A percentile compares a stretch with the other conserved stretches of the same genome.
These are phyloP conservation scores for Barnettozyma sp. DNA, from an alignment of 805 yeast species.

Conservation along the genomic window DNA sequence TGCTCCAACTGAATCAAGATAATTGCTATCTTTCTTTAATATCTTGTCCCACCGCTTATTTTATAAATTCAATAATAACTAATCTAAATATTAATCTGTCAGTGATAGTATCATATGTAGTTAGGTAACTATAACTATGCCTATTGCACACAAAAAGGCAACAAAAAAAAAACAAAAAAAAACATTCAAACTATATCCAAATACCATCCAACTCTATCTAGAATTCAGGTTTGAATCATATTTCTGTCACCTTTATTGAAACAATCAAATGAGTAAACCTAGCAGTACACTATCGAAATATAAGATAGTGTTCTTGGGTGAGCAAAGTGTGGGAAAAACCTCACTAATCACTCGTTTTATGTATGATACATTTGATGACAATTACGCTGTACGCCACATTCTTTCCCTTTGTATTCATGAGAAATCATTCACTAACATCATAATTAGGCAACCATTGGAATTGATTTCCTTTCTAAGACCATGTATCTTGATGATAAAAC, in stretches of 20 bases:
- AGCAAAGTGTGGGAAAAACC: slow-evolving; percentile 83
- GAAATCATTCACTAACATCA: slow-evolving; percentile 10
- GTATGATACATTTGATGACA: slow-evolving; percentile 96
- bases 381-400: slow-evolving; percentile 49
- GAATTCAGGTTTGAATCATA: too few relatives aligned
- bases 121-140: too few relatives aligned
- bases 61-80: too few relatives aligned
- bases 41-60: too few relatives aligned
- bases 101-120: too few relatives aligned
- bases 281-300: slow-evolving; percentile 45
- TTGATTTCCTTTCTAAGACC: slow-evolving; percentile 89
- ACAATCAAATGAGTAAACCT: slow-evolving; percentile 18
- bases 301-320: slow-evolving; percentile 95
- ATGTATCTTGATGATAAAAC: slow-evolving; percentile 96
- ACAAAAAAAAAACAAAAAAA: too few relatives aligned
- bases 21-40: not conserved
- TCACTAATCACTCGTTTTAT: slow-evolving; percentile 94
- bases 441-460: slow-evolving; percentile 83
- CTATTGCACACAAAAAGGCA: too few relatives aligned
- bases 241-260: too few relatives aligned
- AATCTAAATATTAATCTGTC: too few relatives aligned
- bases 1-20: not conserved
- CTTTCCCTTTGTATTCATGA: not conserved
- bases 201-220: too few relatives aligned
- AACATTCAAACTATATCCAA: not conserved